These are phyloP conservation scores for Spirogloea muscicola DNA, from an alignment of 139 green algal species.

Conservation along the genomic window DNA sequence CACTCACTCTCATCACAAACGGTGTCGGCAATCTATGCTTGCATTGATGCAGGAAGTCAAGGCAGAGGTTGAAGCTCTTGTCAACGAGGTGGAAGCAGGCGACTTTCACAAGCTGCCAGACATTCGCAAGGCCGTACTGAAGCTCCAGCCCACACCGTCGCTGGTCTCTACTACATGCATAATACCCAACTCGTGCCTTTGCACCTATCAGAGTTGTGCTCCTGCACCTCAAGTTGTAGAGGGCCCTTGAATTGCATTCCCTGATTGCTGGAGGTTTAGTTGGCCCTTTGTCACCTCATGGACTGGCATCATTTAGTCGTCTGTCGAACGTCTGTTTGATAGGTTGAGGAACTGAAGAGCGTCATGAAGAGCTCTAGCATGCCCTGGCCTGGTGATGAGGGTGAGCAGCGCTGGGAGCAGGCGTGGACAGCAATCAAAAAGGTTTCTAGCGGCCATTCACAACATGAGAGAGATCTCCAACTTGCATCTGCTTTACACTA, in stretches of 20 bases:
- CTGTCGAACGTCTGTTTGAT: slow-evolving; percentile 63
- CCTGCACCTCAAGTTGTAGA: slow-evolving; percentile 11
- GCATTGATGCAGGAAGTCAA: slow-evolving; percentile 46
- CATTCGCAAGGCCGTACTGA: slow-evolving; percentile 36
- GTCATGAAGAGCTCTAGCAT: slow-evolving; percentile 72
- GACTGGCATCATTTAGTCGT: slow-evolving; percentile 10
- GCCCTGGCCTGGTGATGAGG: slow-evolving; percentile 60
- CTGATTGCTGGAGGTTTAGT: slow-evolving; percentile 52
- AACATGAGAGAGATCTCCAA: too few relatives aligned
- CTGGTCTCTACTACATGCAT: too few relatives aligned
- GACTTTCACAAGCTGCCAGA: slow-evolving; percentile 49
- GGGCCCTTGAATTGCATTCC: too few relatives aligned
- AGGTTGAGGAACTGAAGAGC: slow-evolving; percentile 55
- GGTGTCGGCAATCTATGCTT: background rate
- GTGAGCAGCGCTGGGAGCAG: slow-evolving; percentile 68
- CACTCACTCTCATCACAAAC: background rate
- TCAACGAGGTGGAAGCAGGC: slow-evolving; percentile 46
- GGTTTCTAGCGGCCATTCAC: slow-evolving; percentile 1
- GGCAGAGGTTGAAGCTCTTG: slow-evolving; percentile 54
- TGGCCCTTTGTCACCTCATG: slow-evolving; percentile 13
- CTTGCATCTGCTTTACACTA: too few relatives aligned
- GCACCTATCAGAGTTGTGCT: too few relatives aligned
- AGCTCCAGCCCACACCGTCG: slow-evolving; percentile 12
- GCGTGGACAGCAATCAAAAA: slow-evolving; percentile 45
- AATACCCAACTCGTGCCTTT: too few relatives aligned